Base-by-base conservation (phyloP, 2,329 filamentous ascomycete species). In the Penicillium sp. region DNA sequence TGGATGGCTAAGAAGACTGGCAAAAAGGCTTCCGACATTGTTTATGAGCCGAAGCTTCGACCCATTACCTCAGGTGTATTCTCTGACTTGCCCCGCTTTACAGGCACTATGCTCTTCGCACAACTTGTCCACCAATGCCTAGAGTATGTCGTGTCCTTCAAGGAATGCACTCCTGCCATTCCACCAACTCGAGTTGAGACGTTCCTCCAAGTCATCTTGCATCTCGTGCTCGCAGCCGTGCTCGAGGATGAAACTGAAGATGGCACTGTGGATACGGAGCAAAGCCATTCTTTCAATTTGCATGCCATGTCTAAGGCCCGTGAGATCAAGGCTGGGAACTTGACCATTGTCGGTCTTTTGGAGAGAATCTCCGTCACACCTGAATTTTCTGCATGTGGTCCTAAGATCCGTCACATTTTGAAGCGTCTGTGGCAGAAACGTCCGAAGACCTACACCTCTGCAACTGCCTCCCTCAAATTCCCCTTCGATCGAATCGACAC, bases 91-190 rank as follows among this genome's bases (percentile, higher is more conserved):
- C 77, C 85, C n/a, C 76, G 76, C 2, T 95, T 97, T 62, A 96
- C 90, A 1, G 78, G 80, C 58, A 91, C 88, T 3, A 82, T 86
- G 49, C 79, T 96, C 54, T 98, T 98, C 66, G 85, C 85, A 8
- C 90, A 96, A 65, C 81, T 96, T 52, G 81, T 97, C 43, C 94
- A 90, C 69, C 93, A 94, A 65, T 85, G 88, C 24, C 76, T 98
- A 11, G 76, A 90, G 13, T 97, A 95, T 65, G 83, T 88, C 2
- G 73, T 94, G 4, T 81, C 84, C 28, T 83, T 83, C 24, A 76
- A 82, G 46, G 77, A 79, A 41, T 77, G 82, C 27, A 89, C 86
- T 1, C 85, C 88, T 0, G 81, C 77, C 13, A 84, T 97, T 26
- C 88, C 89, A 7, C 76, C 79, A 9, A 95, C 90, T 1, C 82